Conservation (phyloP, 2,329 filamentous ascomycete species). For the Bretziella fagacearum region DNA sequence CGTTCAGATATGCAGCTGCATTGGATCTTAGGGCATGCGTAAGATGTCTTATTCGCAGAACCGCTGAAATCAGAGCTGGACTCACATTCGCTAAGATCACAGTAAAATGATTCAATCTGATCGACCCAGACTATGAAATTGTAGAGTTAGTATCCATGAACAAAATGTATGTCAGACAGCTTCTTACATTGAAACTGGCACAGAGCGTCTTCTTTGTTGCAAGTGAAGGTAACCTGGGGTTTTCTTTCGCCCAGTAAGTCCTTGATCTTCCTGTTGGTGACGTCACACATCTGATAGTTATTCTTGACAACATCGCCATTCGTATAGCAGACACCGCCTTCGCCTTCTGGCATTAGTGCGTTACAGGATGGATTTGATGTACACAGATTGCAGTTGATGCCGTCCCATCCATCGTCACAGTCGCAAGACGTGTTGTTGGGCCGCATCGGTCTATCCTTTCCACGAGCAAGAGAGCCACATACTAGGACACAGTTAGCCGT, state of each 20-base stretch:
- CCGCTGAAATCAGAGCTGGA: constrained; percentile 53
- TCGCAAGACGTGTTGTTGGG: constrained; percentile 49
- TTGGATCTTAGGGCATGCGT: constrained; percentile 67
- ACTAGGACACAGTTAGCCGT: too few relatives aligned
- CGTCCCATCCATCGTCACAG: constrained; percentile 85
- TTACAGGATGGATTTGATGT: constrained; percentile 68
- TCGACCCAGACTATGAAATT: constrained; percentile 68
- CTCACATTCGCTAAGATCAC: constrained; percentile 64
- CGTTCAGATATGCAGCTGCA: constrained; percentile 80
- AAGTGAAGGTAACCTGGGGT: constrained; percentile 89
- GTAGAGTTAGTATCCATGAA: neutral
- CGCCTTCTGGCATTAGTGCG: constrained; percentile 65
- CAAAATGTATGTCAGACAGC: neutral
- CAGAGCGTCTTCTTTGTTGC: constrained; percentile 52
- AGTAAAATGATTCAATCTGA: constrained; percentile 88
- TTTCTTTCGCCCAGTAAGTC: constrained; percentile 69
- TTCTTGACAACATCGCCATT: constrained; percentile 79
- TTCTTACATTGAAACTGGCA: constrained; percentile 87
- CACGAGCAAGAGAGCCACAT: constrained; percentile 74
- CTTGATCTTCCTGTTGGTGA: constrained; percentile 88
- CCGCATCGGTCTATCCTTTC: constrained; percentile 60
- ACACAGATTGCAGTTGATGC: constrained; percentile 97
- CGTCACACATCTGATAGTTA: constrained; percentile 96
- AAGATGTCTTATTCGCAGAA: constrained; percentile 62
- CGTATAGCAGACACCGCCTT: constrained; percentile 80